Evolutionary conservation across 148 eudicot genomes (phyloP), one percentile per base, ranked within the genome.

Genomic region (Silene uniflora): DNA sequence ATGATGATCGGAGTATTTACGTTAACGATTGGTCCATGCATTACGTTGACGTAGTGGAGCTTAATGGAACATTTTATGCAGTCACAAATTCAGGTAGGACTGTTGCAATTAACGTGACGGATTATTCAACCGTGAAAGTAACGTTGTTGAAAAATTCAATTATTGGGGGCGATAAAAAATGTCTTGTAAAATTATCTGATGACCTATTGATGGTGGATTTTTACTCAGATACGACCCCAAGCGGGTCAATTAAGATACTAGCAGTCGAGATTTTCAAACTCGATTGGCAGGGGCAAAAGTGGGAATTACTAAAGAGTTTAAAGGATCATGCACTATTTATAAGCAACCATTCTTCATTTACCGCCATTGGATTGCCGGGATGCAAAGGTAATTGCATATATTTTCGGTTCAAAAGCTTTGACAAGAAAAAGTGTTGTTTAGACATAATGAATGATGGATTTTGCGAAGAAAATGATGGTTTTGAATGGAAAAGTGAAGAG

Each of bases 371-470:
- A 1, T 25, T 85, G 23, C 64, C 47, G 1, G 80, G 79, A 10
- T 79, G 81, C 64, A 76, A 74, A 68, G 83, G 75, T 12, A 85
- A 85, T 69, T 79, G 78, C 59, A 82, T 85, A 7, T 82, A 80
- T 60, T 85, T 79, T 63, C 62, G 77, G 71, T 75, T 79, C 17
- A 75, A 59, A 29, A 83, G 72, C 12, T 77, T 67, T 68, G 75
- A 73, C 13, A 73, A 74, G 29, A 79, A 75, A 35, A 65, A 71
- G 18, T 35, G 71, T 70, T 83, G 78, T 55, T 39, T 12, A 10
- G 61, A 76, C 6, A 32, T 42, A 11, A 67, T 2, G 7, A 66
- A 44, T 11, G 68, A 18, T 8, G 58, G 39, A 13, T 10, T 10
- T 14, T 19, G 12, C 5, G 71, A 61, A 7, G 52, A 23, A 24